phyloP scores from a whole-genome alignment of 2,329 filamentous ascomycete genomes.

The Colletotrichum sp. region DNA sequence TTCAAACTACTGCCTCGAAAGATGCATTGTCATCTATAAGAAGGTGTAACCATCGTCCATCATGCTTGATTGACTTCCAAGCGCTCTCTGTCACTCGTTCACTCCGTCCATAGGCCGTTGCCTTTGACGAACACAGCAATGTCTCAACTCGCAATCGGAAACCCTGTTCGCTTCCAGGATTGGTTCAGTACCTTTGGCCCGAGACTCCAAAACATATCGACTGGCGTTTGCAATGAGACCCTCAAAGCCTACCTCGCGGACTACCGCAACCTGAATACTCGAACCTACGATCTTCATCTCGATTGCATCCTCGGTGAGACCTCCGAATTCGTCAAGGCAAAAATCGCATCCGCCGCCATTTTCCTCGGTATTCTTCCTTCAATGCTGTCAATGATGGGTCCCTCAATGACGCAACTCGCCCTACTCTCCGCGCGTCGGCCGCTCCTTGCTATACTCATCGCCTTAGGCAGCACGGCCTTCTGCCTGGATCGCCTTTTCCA shows the following conservation, averaged over 20 bases:
- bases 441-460: background rate
- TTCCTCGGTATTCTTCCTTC: background rate
- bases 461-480: background rate
- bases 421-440: background rate
- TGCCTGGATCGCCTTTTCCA: background rate
- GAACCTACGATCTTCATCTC: background rate
- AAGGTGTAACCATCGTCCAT: background rate
- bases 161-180: background rate
- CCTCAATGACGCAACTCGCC: background rate
- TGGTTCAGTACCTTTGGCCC: background rate
- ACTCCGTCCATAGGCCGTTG: fast-evolving
- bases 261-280: background rate
- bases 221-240: background rate
- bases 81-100: background rate
- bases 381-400: background rate
- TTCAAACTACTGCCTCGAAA: background rate
- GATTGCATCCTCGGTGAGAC: background rate
- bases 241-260: background rate
- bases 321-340: background rate
- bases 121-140: background rate
- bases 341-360: background rate
- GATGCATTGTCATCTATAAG: background rate
- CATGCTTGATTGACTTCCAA: background rate
- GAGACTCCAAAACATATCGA: background rate
- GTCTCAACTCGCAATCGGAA: background rate